A percentile compares a stretch with the other conserved stretches of the same genome.
phyloP scores from a whole-genome alignment of 2,329 filamentous ascomycete species.

The Diplocarpon rosae region DNA sequence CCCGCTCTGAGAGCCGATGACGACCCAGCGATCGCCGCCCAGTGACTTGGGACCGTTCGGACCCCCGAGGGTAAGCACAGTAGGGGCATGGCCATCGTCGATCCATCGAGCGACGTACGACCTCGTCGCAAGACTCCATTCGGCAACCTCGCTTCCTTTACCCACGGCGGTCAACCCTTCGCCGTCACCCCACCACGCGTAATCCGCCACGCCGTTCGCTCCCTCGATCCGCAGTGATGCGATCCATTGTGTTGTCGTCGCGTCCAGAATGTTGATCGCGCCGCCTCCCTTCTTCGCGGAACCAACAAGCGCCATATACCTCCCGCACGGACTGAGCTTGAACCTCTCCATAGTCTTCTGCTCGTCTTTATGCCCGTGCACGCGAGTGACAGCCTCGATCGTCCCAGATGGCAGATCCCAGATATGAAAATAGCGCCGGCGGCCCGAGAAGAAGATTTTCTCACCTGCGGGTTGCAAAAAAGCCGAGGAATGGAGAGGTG shows the following conservation, averaged over 20 bases:
- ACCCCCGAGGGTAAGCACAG: conserved; percentile 70
- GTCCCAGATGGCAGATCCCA: conserved; percentile 79
- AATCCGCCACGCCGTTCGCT: conserved; percentile 75
- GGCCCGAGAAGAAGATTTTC: conserved; percentile 78
- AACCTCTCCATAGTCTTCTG: conserved; percentile 88
- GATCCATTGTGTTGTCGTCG: conserved; percentile 76
- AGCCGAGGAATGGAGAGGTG: conserved; percentile 72
- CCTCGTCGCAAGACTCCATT: conserved; percentile 63
- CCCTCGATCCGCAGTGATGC: conserved; percentile 73
- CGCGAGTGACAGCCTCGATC: conserved; percentile 70
- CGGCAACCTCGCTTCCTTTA: conserved; percentile 79
- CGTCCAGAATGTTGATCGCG: conserved; percentile 74
- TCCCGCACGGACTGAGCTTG: conserved; percentile 75
- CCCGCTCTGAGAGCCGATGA: conserved; percentile 73
- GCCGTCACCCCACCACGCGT: conserved; percentile 84
- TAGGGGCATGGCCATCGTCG: conserved; percentile 82
- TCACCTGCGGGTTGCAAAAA: conserved; percentile 66
- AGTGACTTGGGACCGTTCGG: conserved; percentile 44
- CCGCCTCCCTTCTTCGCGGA: conserved; percentile 78
- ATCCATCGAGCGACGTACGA: conserved; percentile 73
- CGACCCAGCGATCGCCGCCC: conserved; percentile 81
- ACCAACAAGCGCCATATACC: conserved; percentile 74
- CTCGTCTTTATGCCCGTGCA: conserved; percentile 67
- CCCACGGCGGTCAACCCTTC: conserved; percentile 73
- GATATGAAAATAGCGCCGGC: conserved; percentile 83